Conservation (phyloP, 371 early-diverging fungal genomes). For the Enteropsectra breve region DNA sequence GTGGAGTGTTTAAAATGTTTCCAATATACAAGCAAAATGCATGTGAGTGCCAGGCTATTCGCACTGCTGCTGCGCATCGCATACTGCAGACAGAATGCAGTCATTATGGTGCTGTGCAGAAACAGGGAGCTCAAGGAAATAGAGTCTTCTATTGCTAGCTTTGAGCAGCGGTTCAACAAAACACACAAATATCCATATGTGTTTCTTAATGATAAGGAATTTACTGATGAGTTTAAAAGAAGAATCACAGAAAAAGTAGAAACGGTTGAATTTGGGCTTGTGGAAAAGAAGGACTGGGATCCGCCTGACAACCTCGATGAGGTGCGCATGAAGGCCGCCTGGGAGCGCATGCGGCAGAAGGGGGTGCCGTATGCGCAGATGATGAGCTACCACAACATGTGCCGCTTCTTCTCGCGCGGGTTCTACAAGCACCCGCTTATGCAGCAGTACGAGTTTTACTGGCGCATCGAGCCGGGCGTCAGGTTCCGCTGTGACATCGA, state of each 20-base stretch:
- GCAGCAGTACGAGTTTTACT: conserved; percentile 74
- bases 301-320: conserved; percentile 70
- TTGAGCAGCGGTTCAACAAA: conserved; percentile 72
- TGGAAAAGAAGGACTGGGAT: conserved; percentile 69
- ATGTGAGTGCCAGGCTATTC: too few relatives aligned
- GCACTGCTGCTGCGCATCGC: background rate
- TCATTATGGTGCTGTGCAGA: conserved; percentile 61
- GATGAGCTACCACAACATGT: conserved; percentile 81
- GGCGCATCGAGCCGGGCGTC: conserved; percentile 85
- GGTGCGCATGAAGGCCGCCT: conserved; percentile 62
- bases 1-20: too few relatives aligned
- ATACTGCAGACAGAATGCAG: conserved; percentile 53
- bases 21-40: too few relatives aligned
- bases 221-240: conserved; percentile 67
- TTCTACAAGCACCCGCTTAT: conserved; percentile 72
- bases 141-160: conserved; percentile 64
- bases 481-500: conserved; percentile 70
- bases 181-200: conserved; percentile 75
- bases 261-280: conserved; percentile 64
- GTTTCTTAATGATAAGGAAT: conserved; percentile 65
- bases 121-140: conserved; percentile 69
- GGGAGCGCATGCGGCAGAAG: conserved; percentile 63
- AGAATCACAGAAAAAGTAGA: conserved; percentile 58
- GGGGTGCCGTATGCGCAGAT: conserved; percentile 70
- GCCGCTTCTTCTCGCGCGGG: conserved; percentile 76